phyloP scores from a whole-genome alignment of 1,284 basidiomycete species.

The Marasmius sp. region DNA sequence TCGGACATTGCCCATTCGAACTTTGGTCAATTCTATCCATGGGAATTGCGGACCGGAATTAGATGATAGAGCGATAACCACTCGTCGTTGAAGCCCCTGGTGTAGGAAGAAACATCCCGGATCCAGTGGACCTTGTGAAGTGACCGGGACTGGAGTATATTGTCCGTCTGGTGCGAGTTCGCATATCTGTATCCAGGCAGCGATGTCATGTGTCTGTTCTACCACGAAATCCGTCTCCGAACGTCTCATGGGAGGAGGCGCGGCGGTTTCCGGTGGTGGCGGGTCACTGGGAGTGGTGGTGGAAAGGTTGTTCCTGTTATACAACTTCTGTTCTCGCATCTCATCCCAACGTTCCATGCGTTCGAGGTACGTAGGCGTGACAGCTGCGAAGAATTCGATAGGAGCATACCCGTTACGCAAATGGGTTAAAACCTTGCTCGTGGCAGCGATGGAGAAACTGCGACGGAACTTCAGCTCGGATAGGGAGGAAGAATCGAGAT shows the following conservation, averaged over 20 bases:
- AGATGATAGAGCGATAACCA: constrained; percentile 78
- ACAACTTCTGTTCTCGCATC: constrained; percentile 68
- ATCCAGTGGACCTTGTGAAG: constrained; percentile 77
- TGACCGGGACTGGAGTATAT: constrained; percentile 83
- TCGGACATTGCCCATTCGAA: constrained; percentile 82
- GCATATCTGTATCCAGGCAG: constrained; percentile 82
- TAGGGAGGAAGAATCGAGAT: constrained; percentile 71
- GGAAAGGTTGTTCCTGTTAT: constrained; percentile 33
- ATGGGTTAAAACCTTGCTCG: constrained; percentile 72
- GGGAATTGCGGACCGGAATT: constrained; percentile 88
- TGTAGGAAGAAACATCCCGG: constrained; percentile 87
- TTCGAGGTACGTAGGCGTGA: constrained; percentile 80
- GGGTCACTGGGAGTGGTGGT: constrained; percentile 29
- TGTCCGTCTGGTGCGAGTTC: constrained; percentile 86
- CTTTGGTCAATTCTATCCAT: constrained; percentile 79
- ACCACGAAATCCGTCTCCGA: constrained; percentile 92
- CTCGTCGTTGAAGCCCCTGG: constrained; percentile 89
- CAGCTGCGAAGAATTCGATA: constrained; percentile 85
- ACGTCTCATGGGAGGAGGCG: constrained; percentile 78
- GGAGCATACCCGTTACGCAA: constrained; percentile 76
- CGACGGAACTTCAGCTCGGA: constrained; percentile 81
- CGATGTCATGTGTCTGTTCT: constrained; percentile 87
- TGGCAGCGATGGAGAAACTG: constrained; percentile 76
- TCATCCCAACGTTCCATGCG: constrained; percentile 92
- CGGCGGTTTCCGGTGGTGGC: constrained; percentile 36